A percentile compares a stretch with the other conserved stretches of the same genome.
These are phyloP conservation scores for Lentinula sp. DNA, from an alignment of 768 basidiomycete species.

Conservation along the genomic window DNA sequence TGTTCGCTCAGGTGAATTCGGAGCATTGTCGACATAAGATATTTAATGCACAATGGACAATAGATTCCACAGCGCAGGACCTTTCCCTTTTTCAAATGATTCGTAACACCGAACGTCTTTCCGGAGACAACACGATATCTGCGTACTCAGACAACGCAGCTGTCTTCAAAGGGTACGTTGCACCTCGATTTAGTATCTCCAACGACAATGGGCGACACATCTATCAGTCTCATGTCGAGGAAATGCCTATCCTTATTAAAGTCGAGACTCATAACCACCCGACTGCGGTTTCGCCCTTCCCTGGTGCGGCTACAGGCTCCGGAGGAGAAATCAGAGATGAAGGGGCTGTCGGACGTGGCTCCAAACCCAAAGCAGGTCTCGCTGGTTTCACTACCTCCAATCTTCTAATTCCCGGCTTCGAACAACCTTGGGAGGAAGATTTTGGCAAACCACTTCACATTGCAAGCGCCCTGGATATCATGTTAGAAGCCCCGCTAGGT, in stretches of 20 bases:
- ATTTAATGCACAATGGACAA: slow-evolving; percentile 95
- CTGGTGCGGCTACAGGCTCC: slow-evolving; percentile 97
- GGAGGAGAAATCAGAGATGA: slow-evolving; percentile 99
- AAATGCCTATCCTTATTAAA: slow-evolving; percentile 89
- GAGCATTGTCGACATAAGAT: slow-evolving; percentile 99
- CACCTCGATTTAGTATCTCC: slow-evolving; percentile 68
- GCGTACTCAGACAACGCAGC: slow-evolving; percentile 99
- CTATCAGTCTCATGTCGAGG: slow-evolving; percentile 73
- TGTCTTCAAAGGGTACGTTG: slow-evolving; percentile 68
- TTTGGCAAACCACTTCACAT: slow-evolving; percentile 90
- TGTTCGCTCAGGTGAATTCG: slow-evolving; percentile 99
- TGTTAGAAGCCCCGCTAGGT: slow-evolving; percentile 55
- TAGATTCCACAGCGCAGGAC: slow-evolving; percentile 63
- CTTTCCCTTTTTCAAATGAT: slow-evolving; percentile 94
- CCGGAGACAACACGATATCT: slow-evolving; percentile 67
- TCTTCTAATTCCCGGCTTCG: slow-evolving; percentile 84
- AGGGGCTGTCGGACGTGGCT: slow-evolving; percentile 91
- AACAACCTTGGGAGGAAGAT: slow-evolving; percentile 94
- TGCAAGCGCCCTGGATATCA: slow-evolving; percentile 91
- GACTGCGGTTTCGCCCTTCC: slow-evolving; percentile 95
- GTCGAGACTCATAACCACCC: slow-evolving; percentile 99
- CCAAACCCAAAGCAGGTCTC: slow-evolving; percentile 93
- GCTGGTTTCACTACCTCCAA: slow-evolving; percentile 92
- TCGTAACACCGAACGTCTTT: slow-evolving; percentile 84
- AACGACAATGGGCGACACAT: slow-evolving; percentile 21